Evolutionary conservation across 1,284 basidiomycete genomes (phyloP).

Genomic region (Trametes hirsuta): DNA sequence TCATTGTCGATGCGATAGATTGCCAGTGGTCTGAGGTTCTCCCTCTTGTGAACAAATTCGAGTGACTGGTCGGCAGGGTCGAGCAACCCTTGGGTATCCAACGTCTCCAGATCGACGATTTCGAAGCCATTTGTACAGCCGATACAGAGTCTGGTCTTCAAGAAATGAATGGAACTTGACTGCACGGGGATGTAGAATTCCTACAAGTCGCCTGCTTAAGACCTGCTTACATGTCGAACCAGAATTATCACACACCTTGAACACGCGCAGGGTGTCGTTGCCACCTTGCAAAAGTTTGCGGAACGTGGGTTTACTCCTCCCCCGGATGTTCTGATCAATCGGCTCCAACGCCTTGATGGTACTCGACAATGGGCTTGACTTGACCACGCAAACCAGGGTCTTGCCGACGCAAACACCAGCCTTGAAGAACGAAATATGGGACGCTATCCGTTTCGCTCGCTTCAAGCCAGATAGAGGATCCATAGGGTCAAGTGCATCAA

Average conservation of each 20-base stretch:
- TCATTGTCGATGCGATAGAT: slow-evolving; percentile 98
- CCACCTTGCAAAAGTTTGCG: slow-evolving; percentile 92
- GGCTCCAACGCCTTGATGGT: slow-evolving; percentile 99
- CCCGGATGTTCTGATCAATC: slow-evolving; percentile 87
- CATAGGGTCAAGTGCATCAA: slow-evolving; percentile 89
- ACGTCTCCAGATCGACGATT: slow-evolving; percentile 96
- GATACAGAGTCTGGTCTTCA: slow-evolving; percentile 97
- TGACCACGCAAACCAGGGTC: slow-evolving; percentile 98
- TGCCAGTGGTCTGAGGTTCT: slow-evolving; percentile 87
- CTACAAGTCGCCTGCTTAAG: slow-evolving; percentile 42
- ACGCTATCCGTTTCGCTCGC: slow-evolving; percentile 93
- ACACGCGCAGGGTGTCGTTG: slow-evolving; percentile 92
- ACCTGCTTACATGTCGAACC: neutral
- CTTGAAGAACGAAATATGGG: slow-evolving; percentile 98
- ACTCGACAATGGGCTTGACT: slow-evolving; percentile 91
- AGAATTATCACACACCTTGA: slow-evolving; percentile 63
- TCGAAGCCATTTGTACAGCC: slow-evolving; percentile 99
- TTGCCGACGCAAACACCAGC: slow-evolving; percentile 91
- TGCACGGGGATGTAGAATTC: slow-evolving; percentile 99
- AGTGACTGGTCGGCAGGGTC: slow-evolving; percentile 92
- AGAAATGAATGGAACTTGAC: slow-evolving; percentile 95
- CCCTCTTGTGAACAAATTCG: slow-evolving; percentile 92
- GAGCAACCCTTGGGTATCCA: slow-evolving; percentile 95
- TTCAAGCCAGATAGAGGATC: slow-evolving; percentile 93
- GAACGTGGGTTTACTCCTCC: slow-evolving; percentile 90